Percentiles rank a stretch among this genome's conserved stretches.
phyloP scores from a whole-genome alignment of 2,329 filamentous ascomycete genomes.

The Mycogone perniciosa region DNA sequence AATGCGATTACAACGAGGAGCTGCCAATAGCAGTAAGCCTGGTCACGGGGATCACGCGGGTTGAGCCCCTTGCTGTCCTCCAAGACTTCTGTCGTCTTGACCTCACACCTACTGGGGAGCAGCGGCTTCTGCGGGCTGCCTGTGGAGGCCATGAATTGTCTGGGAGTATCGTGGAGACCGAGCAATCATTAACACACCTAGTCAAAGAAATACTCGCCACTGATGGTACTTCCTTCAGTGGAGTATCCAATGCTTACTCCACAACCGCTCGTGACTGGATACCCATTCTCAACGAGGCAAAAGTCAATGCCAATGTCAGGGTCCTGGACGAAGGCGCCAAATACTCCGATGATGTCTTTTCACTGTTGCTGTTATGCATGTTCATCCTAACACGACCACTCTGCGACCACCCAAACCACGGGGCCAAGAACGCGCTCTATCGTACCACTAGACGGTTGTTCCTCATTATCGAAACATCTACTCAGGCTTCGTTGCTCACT shows the following conservation, averaged over 20 bases:
- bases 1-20: slow-evolving; percentile 3
- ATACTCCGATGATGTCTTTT: background rate
- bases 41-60: background rate
- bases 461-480: background rate
- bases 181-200: background rate
- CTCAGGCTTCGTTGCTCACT: background rate
- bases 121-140: slow-evolving; percentile 4
- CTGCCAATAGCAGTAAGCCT: background rate
- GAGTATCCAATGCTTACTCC: background rate
- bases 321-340: background rate
- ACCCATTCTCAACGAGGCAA: background rate
- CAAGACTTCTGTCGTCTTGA: slow-evolving; percentile 5
- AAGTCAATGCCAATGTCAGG: background rate
- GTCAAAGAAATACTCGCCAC: slow-evolving; percentile 1
- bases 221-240: background rate
- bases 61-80: background rate
- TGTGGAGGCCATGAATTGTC: background rate
- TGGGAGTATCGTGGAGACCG: background rate
- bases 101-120: background rate
- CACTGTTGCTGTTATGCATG: slow-evolving; percentile 6
- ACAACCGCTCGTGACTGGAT: slow-evolving; percentile 1
- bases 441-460: slow-evolving; percentile 2
- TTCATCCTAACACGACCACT: background rate
- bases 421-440: background rate
- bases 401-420: slow-evolving; percentile 5